phyloP scores from a whole-genome alignment of 495 filamentous ascomycete species.

The Hypoxylon fuscum region DNA sequence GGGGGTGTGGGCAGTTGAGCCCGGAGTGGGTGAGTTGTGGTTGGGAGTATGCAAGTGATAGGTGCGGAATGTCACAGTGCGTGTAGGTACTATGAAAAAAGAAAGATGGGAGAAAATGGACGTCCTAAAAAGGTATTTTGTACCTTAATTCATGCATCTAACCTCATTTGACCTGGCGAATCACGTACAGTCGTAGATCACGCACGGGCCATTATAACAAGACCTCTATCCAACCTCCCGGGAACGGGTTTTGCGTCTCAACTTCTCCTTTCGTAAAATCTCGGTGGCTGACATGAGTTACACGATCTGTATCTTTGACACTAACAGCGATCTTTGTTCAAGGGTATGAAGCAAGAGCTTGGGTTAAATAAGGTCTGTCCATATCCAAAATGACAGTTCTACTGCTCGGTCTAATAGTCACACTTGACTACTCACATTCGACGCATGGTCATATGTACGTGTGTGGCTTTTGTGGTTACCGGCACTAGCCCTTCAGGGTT shows the following conservation, averaged over 20 bases:
- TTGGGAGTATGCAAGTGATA: slow-evolving; percentile 36
- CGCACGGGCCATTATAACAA: slow-evolving; percentile 33
- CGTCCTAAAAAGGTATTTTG: background rate
- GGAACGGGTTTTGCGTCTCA: slow-evolving; percentile 25
- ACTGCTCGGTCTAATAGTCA: background rate
- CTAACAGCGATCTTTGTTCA: slow-evolving; percentile 6
- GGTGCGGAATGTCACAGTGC: slow-evolving; percentile 34
- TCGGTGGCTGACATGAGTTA: slow-evolving; percentile 22
- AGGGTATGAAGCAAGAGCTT: slow-evolving; percentile 30
- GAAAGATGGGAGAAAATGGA: background rate
- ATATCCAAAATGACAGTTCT: slow-evolving; percentile 28
- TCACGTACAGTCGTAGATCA: slow-evolving; percentile 18
- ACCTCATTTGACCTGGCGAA: slow-evolving; percentile 11
- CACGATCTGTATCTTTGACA: slow-evolving; percentile 20
- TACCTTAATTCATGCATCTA: slow-evolving; percentile 1
- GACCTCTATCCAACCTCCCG: slow-evolving; percentile 7
- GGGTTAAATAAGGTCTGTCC: slow-evolving; percentile 13
- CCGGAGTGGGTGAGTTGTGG: slow-evolving; percentile 14
- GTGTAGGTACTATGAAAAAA: background rate
- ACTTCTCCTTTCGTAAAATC: slow-evolving; percentile 8
- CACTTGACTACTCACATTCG: background rate
- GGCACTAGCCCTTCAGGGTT: background rate
- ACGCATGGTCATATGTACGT: background rate
- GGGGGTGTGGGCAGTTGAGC: slow-evolving; percentile 7
- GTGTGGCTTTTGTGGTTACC: background rate